Percentiles rank a stretch among this genome's conserved stretches.
phyloP scores from a whole-genome alignment of 148 eudicot species.

The Mesembryanthemum crystallinum region DNA sequence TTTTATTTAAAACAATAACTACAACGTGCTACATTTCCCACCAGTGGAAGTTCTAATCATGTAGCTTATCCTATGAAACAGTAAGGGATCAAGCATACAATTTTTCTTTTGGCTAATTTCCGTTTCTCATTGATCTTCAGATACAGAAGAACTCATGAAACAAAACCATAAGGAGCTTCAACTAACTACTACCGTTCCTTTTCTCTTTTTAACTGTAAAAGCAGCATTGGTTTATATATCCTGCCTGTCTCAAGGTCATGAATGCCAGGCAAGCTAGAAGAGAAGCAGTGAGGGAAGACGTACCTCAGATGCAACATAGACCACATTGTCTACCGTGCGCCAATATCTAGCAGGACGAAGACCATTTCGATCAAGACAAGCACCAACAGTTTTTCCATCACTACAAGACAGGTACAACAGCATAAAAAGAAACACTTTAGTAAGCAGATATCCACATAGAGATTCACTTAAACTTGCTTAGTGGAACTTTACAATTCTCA shows the following conservation, averaged over 20 bases:
- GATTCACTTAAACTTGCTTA: not conserved
- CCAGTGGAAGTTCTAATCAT: too few relatives aligned
- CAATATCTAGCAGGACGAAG: constrained; percentile 99
- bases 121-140: not conserved
- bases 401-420: constrained; percentile 33
- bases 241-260: too few relatives aligned
- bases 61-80: constrained; percentile 5
- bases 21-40: not conserved
- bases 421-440: constrained; percentile 2
- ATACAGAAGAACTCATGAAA: not conserved
- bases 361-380: constrained; percentile 96
- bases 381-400: constrained; percentile 99
- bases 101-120: not conserved
- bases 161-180: not conserved
- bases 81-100: not conserved
- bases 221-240: not conserved
- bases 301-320: constrained; percentile 99
- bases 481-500: not conserved
- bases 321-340: constrained; percentile 90
- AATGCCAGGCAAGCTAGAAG: too few relatives aligned
- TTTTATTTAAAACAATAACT: not conserved
- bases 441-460: constrained; percentile 8
- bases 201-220: not conserved
- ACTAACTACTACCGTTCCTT: not conserved
- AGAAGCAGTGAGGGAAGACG: constrained; percentile 20